Evolutionary conservation across 2,329 filamentous ascomycete genomes (phyloP), one percentile per base, ranked within the genome.

Genomic region (Penicillium sp.): DNA sequence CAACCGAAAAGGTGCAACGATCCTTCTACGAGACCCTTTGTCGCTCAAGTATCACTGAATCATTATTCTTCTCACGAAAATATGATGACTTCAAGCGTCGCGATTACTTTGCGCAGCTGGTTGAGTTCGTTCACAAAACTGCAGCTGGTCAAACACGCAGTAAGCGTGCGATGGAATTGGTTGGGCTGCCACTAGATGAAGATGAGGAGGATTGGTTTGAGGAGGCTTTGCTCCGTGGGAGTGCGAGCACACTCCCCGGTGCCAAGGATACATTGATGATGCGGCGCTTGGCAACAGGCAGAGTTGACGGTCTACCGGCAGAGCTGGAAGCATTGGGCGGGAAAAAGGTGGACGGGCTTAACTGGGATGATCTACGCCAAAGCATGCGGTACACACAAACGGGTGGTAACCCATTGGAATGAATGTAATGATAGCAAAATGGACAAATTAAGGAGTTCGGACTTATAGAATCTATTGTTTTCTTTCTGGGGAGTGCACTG

Each of bases 161-260:
- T 3, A 78, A 81, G 16, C 83, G 84, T 19, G 86, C 86, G 0
- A 82, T 85, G 46, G 89, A 93, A 70, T 79, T 96, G 0, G 82
- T 91, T 9, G 87, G 88, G 59, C 74, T 93, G 59, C 89, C 90
- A 0, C 83, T 96, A n/a, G 85, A 85, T 56, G 71, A 79, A 1
- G 78, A 84, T 19, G 91, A 96, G 69, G 90, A 93, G 69, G 70
- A 70, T 5, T 93, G 90, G 88, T 86, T 96, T 60, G 85, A 88
- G 63, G 84, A 88, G 26, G 88, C 83, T 56, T 76, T 96, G 37
- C 79, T 84, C 0, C 77, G 79, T 5, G 88, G 89, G 11, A 84
- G 85, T 45, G 89, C 89, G 2, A 85, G 85, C 66, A 82, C 79
- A 43, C 75, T 89, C 8, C 85, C 83, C 61, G 84, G 84, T 24